Conservation (phyloP, 2,329 filamentous ascomycete genomes). For the Talaromyces marneffei region DNA sequence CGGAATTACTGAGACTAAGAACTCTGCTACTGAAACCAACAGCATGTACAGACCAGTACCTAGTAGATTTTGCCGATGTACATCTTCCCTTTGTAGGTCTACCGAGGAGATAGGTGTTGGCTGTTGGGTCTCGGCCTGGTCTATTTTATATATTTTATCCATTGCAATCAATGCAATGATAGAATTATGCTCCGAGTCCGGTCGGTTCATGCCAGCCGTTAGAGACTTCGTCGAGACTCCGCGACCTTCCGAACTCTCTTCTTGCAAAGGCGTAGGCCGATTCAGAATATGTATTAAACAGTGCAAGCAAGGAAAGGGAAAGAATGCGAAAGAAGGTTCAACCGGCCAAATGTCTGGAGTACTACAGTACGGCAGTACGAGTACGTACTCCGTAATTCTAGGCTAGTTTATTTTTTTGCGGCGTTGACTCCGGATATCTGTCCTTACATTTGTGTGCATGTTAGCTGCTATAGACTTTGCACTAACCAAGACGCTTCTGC, state of each 20-base stretch:
- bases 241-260: background rate
- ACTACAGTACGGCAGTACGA: background rate
- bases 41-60: background rate
- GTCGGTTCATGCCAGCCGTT: background rate
- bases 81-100: background rate
- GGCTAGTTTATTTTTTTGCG: background rate
- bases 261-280: background rate
- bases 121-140: background rate
- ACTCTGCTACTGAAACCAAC: background rate
- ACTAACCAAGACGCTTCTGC: slow-evolving; percentile 2
- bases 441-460: background rate
- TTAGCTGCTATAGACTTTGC: background rate
- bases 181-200: background rate
- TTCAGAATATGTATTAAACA: background rate
- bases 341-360: background rate
- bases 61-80: background rate
- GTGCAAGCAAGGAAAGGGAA: background rate
- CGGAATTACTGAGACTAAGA: background rate
- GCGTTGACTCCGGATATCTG: background rate
- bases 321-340: background rate
- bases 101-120: background rate
- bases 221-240: background rate
- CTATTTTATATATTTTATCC: background rate
- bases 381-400: background rate
- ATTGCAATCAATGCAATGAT: background rate